Evolutionary conservation across 116 monocot species (phyloP), one percentile per base, ranked within the genome.

Genomic region (Posidonia oceanica): DNA sequence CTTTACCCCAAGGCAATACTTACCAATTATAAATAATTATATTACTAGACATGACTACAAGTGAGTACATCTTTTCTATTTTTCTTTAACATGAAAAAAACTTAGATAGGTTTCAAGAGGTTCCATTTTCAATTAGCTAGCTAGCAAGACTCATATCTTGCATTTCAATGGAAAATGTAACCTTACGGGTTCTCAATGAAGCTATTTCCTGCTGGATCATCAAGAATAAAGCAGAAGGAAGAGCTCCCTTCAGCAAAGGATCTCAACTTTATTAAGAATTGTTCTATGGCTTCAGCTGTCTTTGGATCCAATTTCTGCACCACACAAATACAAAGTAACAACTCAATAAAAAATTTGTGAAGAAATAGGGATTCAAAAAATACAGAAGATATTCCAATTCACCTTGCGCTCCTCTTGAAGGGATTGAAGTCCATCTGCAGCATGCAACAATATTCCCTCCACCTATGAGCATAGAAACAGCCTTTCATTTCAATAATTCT

Each of bases 331-430:
- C 29, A 66, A 36, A 71, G 14, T 14, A 52, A 64, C 14, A 56
- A 36, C 36, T 18, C 5, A 36, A 63, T 42, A 14, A 52, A 67
- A 39, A 52, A 17, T 14, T 2, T 53, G 44, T 58, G 57, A 38
- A 52, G 18, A 41, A 41, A 42, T 41, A 38, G 1, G 2, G 18
- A 52, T 36, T 6, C 22, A 15, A 52, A 20, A 23, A 23, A 14
- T 23, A 14, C 16, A 7, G 5, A 39, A 5, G 59, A 73, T 41
- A 62, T 44, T 67, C 4, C 41, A 71, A 5, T 57, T 14, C 56
- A 90, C 92, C 89, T 83, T 98, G 39, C 97, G 82, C 74, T 92
- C 97, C 54, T 87, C 97, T 84, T 98, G 92, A 68, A 98, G 93
- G 18, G 82, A 68, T 59, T 84, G 72, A 58, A 98, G 75, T 59